Evolutionary conservation across 1,139 yeast genomes (phyloP).

Genomic region (Debaryomyces fabryi): DNA sequence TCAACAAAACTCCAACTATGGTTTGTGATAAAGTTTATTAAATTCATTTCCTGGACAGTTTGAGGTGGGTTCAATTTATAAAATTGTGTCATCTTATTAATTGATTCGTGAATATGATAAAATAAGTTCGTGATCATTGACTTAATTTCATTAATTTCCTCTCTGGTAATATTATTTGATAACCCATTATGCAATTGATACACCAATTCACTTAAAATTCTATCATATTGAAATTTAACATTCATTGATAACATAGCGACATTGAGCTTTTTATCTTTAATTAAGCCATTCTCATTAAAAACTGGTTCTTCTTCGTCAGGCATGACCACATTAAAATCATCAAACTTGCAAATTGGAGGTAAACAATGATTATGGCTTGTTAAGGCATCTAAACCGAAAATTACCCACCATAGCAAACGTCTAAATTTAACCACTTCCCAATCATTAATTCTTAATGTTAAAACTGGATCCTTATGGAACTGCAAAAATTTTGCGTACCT

Average conservation of each 20-base stretch:
- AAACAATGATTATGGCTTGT: conserved; percentile 60
- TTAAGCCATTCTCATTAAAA: conserved; percentile 25
- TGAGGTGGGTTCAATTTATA: conserved; percentile 31
- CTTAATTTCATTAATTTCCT: conserved; percentile 48
- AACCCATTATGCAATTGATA: conserved; percentile 45
- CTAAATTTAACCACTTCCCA: conserved; percentile 52
- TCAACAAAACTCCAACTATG: conserved; percentile 59
- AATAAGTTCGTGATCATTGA: conserved; percentile 52
- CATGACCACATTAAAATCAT: conserved; percentile 58
- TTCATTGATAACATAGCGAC: conserved; percentile 48
- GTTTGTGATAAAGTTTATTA: conserved; percentile 51
- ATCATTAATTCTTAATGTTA: conserved; percentile 50
- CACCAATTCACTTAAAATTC: conserved; percentile 56
- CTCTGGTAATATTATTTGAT: conserved; percentile 35
- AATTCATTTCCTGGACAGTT: conserved; percentile 45
- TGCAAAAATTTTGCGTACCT: conserved; percentile 59
- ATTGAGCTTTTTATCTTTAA: conserved; percentile 32
- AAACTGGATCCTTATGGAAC: conserved; percentile 60
- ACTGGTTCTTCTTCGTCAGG: conserved; percentile 52
- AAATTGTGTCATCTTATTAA: conserved; percentile 30
- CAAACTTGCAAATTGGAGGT: conserved; percentile 56
- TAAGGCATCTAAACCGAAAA: conserved; percentile 59
- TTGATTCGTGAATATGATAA: conserved; percentile 51
- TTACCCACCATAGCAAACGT: conserved; percentile 67
- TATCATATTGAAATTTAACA: conserved; percentile 54